A percentile compares a stretch with the other conserved stretches of the same genome.
Evolutionary conservation across 1,284 basidiomycete genomes (phyloP).

Genomic region (Fomitiporia mediterranea): DNA sequence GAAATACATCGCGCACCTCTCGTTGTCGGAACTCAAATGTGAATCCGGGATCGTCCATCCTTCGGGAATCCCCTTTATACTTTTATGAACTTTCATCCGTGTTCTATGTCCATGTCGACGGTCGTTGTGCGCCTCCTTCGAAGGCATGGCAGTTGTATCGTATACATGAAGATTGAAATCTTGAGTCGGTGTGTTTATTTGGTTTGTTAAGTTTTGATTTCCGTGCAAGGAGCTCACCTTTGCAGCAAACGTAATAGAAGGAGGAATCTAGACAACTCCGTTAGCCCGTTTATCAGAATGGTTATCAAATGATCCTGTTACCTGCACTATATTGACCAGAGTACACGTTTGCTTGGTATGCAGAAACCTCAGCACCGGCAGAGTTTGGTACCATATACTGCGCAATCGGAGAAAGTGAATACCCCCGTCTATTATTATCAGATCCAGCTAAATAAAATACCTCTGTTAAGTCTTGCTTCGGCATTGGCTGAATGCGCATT

Average conservation of each 20-base stretch:
- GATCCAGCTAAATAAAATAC: conserved; percentile 31
- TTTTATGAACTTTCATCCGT: conserved; percentile 73
- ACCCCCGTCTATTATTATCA: not conserved
- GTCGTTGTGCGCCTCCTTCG: conserved; percentile 20
- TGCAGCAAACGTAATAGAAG: conserved; percentile 78
- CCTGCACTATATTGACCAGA: conserved; percentile 88
- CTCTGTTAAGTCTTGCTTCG: conserved; percentile 49
- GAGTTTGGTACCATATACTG: conserved; percentile 83
- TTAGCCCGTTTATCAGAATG: conserved; percentile 17
- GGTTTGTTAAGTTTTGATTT: too few species aligned
- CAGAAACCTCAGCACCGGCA: conserved; percentile 82
- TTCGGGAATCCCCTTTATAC: conserved; percentile 70
- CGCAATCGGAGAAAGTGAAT: not conserved
- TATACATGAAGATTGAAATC: conserved; percentile 89
- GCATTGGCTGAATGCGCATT: conserved; percentile 34
- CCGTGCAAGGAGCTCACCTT: conserved; percentile 51
- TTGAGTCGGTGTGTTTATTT: too few species aligned
- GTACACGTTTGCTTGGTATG: conserved; percentile 81
- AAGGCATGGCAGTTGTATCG: conserved; percentile 53
- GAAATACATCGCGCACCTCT: conserved; percentile 49
- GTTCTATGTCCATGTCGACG: conserved; percentile 46
- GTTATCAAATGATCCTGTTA: conserved; percentile 34
- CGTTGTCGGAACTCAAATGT: conserved; percentile 87
- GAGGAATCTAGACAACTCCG: conserved; percentile 53
- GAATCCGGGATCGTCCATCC: conserved; percentile 95